phyloP scores from a whole-genome alignment of 768 basidiomycete genomes.

The Russula dissimulans region DNA sequence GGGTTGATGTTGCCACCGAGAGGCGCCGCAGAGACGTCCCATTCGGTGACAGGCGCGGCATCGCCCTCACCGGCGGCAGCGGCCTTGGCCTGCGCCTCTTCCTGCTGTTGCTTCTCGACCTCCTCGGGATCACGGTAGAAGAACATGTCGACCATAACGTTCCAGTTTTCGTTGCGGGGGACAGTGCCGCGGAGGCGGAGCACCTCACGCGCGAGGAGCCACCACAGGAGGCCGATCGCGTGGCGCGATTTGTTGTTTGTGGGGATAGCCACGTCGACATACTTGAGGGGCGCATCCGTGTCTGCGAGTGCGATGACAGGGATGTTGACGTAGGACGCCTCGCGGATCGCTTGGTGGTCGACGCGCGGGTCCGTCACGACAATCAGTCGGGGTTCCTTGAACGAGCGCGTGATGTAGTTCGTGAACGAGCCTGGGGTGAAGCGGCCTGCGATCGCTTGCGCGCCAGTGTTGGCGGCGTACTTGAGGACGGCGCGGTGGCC shows the following conservation, averaged over 20 bases:
- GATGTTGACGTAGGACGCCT: constrained; percentile 99
- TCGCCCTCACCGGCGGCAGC: constrained; percentile 49
- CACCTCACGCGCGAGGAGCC: constrained; percentile 94
- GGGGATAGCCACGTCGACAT: constrained; percentile 97
- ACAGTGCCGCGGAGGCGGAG: constrained; percentile 92
- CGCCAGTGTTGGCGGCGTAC: constrained; percentile 95
- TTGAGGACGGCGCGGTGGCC: constrained; percentile 99
- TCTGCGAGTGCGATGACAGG: constrained; percentile 99
- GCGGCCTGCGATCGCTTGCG: constrained; percentile 96
- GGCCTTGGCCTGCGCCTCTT: constrained; percentile 79
- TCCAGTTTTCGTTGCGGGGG: constrained; percentile 93
- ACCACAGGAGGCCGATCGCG: constrained; percentile 95
- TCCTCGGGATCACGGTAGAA: constrained; percentile 99
- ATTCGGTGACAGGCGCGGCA: constrained; percentile 51
- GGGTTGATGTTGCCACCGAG: constrained; percentile 71
- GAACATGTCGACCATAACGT: constrained; percentile 98
- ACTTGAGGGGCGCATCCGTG: constrained; percentile 95
- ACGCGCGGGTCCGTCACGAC: constrained; percentile 98
- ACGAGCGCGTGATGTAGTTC: constrained; percentile 99
- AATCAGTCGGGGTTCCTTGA: constrained; percentile 99
- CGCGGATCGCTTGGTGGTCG: constrained; percentile 99
- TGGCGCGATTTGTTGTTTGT: constrained; percentile 99
- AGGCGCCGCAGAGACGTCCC: constrained; percentile 66
- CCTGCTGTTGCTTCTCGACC: constrained; percentile 95
- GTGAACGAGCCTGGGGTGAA: constrained; percentile 99